Evolutionary conservation across 305 asterid species (phyloP).

Genomic region (Solanum aculeatissimum): DNA sequence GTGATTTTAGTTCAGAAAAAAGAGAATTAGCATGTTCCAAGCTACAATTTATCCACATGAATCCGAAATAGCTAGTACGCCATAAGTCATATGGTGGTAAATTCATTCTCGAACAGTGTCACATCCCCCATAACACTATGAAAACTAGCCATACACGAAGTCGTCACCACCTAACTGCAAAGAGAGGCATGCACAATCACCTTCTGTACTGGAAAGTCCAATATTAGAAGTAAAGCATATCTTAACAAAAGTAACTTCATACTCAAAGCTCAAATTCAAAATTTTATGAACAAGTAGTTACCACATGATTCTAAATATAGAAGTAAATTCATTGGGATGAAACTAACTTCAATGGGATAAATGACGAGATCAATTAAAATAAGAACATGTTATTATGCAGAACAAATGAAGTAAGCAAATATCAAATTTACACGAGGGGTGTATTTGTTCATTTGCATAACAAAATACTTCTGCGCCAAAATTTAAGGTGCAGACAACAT

Average conservation of each 20-base stretch:
- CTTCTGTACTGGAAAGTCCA: neutral
- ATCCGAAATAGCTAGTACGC: neutral
- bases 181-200: neutral
- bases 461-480: neutral
- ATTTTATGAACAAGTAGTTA: neutral
- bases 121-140: neutral
- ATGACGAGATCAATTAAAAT: neutral
- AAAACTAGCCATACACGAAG: neutral
- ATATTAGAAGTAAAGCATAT: no score
- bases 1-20: neutral
- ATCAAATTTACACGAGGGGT: neutral
- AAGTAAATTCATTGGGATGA: neutral
- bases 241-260: neutral
- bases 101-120: neutral
- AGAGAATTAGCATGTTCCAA: neutral
- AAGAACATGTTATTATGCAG: neutral
- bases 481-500: neutral
- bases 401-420: neutral
- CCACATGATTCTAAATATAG: neutral
- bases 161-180: neutral
- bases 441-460: neutral
- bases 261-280: neutral
- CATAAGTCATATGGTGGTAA: neutral
- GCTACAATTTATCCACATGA: neutral
- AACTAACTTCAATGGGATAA: neutral